Evolutionary conservation across 2,329 filamentous ascomycete species (phyloP), one percentile per base, ranked within the genome.

Genomic region (Venturia carpophila): DNA sequence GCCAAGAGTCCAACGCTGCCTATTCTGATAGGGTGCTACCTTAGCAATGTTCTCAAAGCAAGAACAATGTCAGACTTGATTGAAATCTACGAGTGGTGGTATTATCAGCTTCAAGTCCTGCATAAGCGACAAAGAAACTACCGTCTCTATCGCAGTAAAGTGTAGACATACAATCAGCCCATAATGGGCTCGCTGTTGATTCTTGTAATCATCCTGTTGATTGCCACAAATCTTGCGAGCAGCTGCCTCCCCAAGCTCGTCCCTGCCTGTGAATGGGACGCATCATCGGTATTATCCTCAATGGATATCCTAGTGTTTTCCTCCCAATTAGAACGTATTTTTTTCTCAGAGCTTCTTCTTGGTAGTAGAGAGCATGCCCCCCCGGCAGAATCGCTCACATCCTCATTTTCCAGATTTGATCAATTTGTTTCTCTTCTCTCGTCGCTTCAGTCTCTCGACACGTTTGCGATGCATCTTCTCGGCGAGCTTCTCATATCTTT

Each of bases 381-480:
- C 30, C 3, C 6, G 15, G 15, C 37, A 4, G 10, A 34, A n/a
- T 37, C 15, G 37, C n/a, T 37, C 21, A 4, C 15, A 58, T n/a
- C 24, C 30, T 58, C 52, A 58, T 37, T 58, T 58, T n/a, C 52
- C 52, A 58, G 79, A 81, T 70, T 81, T 81, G 67, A 82, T 71
- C 75, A 91, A 79, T 80, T 93, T 94, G 78, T 93, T 99, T 74
- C 94, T 87, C 87, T 97, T 97, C 82, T 99, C 94, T 77, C 91
- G 90, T 74, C 92, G 85, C 87, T 92, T 96, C 77, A 96, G 78
- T 71, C 94, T 85, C 79, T 99, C 94, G 15, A 97, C 88, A 67
- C 92, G 84, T 83, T 96, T 97, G 78, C 85, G 87, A 80, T 97
- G 93, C 94, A 99, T 97, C 81, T 94, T 97, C 79, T 92, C 91